Base-by-base conservation (phyloP, 1,284 basidiomycete genomes). In the Irpex rosettiformis region DNA sequence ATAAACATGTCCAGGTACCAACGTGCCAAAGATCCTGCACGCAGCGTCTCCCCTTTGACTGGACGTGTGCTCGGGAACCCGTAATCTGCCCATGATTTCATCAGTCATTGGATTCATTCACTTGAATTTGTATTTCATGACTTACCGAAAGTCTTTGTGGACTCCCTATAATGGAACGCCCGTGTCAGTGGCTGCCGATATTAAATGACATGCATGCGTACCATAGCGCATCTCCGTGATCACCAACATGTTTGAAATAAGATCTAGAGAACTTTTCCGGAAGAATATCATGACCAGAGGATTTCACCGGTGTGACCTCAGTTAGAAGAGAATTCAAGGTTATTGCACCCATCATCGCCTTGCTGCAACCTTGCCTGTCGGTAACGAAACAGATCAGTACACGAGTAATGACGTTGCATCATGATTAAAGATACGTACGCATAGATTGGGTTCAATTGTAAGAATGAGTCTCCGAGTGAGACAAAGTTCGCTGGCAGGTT, bases 1-100 rank as follows among this genome's bases (percentile, higher is more conserved):
- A 61, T 57, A 42, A 61, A 61, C n/a, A 58, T 51, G 42, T 61
- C 60, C 10, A 61, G 55, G 25, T 61, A 61, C 60, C 60, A 61
- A 24, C 60, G 57, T 18, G 54, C 60, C 24, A 61, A 58, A 6
- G 57, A 29, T 1, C 60, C 60, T 13, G 28, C 49, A 29, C 55
- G 48, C 22, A 61, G 54, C 11, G 57, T 56, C 43, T 61, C 60
- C 4, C 60, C 60, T 22, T 42, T 40, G 22, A 49, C 57, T 10
- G 60, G 60, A n/a, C 60, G 33, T 10, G 60, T 61, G 22, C 54
- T 61, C 21, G 60, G n/a, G 42, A 61, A 61, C 4, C 60, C 60
- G 28, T 61, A 61, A 42, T 61, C 60, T 61, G 29, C 29, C 16
- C 6, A 10, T 8, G 16, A 13, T 18, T 16, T 13, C 16, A 42